Evolutionary conservation across 1,284 basidiomycete genomes (phyloP), one percentile per base, ranked within the genome.

Genomic region (Pascua sp.): DNA sequence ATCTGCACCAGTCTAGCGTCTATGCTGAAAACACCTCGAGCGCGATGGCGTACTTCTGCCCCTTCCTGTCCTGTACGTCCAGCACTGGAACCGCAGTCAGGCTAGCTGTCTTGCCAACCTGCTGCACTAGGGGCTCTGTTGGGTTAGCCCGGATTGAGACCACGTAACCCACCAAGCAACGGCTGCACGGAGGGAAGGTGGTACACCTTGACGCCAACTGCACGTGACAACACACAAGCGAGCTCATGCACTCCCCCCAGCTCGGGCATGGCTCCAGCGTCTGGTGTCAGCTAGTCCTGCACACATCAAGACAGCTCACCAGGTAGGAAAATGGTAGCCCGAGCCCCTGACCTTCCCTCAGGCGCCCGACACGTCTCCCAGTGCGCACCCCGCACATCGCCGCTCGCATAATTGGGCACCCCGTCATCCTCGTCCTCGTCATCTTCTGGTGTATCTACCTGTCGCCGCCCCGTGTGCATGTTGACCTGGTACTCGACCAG

Each of bases 401-500:
- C 60, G 4, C 11, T 32, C 0, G 45, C 47, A 40, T 63, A 67
- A 3, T 32, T 32, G 24, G 48, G 44, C 8, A 41, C 47, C 13
- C 60, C 68, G 12, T 68, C 66, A 17, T 69, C 63, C 1, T 57
- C 60, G 5, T 66, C 66, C 38, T 63, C 55, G 39, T 55, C 60
- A 49, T 62, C 54, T 32, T 51, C 47, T 32, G 18, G 48, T 55
- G 24, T 55, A 47, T 11, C 53, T 48, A 39, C 60, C 52, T 2
- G 40, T 7, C 16, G 45, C 24, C 71, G 61, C 12, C 75, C 77
- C 1, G 77, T 77, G 55, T 78, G 75, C 17, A 72, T 57, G 18
- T 77, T 73, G 15, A 78, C 69, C 65, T 82, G 81, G 67, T 77
- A 81, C 65, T 82, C 81, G 13, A 81, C 72, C 44, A 77, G 62